A percentile compares a stretch with the other conserved stretches of the same genome.
These are phyloP conservation scores for Phtheirospermum japonicum DNA, from an alignment of 257 asterid species.

Conservation along the genomic window DNA sequence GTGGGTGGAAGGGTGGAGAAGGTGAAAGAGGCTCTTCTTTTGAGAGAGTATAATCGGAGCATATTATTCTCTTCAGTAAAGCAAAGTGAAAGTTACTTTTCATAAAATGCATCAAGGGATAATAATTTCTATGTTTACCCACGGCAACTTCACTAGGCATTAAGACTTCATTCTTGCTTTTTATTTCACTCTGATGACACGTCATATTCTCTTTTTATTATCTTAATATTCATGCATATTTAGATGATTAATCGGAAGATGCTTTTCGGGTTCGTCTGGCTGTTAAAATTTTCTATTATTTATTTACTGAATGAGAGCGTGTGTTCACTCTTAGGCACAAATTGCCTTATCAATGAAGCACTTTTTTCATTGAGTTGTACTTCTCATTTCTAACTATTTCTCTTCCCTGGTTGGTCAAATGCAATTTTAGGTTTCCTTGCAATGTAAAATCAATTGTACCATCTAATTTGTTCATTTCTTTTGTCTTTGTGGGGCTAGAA, in stretches of 20 bases:
- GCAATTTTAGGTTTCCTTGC: slow-evolving; percentile 10
- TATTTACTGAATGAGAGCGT: no score
- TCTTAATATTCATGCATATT: background rate
- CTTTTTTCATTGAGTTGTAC: no score
- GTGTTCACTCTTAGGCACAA: no score
- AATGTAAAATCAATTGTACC: background rate
- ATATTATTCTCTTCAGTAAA: slow-evolving; percentile 4
- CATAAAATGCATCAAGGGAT: background rate
- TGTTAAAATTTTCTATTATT: no score
- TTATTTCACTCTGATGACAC: background rate
- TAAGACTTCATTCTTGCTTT: background rate
- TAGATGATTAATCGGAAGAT: slow-evolving; percentile 6
- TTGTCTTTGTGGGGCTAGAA: slow-evolving; percentile 43
- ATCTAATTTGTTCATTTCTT: slow-evolving; percentile 30
- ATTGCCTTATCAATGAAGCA: background rate
- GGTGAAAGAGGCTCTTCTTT: background rate
- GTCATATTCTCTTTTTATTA: background rate
- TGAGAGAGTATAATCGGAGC: background rate
- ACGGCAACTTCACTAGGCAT: background rate
- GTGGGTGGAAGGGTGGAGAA: background rate
- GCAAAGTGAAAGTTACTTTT: background rate
- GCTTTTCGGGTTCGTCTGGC: no score
- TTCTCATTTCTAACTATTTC: slow-evolving; percentile 7
- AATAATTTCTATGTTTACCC: background rate
- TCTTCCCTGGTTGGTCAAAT: background rate